Percentiles rank a stretch among this genome's conserved stretches.
These are phyloP conservation scores for Lichenothelia convexa DNA, from an alignment of 495 filamentous ascomycete genomes.

Conservation along the genomic window DNA sequence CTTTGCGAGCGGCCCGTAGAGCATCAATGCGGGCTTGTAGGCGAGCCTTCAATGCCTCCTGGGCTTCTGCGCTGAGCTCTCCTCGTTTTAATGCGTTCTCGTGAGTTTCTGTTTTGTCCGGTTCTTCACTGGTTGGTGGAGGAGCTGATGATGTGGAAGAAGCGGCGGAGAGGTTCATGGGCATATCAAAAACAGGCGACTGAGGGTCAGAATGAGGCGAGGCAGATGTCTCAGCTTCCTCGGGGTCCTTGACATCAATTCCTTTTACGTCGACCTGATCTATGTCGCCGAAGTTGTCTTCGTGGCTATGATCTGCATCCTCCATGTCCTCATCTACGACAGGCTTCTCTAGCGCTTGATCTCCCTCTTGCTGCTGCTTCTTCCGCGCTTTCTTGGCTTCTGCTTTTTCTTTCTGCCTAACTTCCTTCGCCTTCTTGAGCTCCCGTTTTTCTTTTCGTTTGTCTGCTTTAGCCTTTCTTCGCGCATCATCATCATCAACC, in stretches of 20 bases:
- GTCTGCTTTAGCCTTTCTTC: conserved; percentile 21
- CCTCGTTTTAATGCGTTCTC: no score
- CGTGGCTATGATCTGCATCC: conserved; percentile 1
- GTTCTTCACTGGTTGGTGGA: conserved; percentile 8
- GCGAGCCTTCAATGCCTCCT: conserved; percentile 50
- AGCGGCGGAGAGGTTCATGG: conserved; percentile 13
- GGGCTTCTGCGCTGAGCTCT: conserved; percentile 28
- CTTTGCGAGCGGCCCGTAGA: conserved; percentile 64
- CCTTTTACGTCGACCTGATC: conserved; percentile 18
- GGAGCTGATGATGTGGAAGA: conserved; percentile 17
- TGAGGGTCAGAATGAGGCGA: conserved; percentile 7
- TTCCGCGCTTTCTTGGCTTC: conserved; percentile 23
- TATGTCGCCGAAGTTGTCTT: conserved; percentile 7
- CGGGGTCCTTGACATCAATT: conserved; percentile 10
- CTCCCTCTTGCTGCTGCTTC: conserved; percentile 10
- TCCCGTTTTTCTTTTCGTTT: conserved; percentile 22
- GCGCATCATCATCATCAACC: conserved; percentile 10
- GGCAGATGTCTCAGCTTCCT: conserved; percentile 4
- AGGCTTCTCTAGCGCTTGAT: conserved; percentile 1
- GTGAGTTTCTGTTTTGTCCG: no score
- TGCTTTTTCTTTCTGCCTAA: conserved; percentile 25
- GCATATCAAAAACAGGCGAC: conserved; percentile 9
- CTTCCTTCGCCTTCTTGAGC: conserved; percentile 27
- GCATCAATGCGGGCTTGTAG: conserved; percentile 64
- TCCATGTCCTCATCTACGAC: conserved; percentile 3